Percentiles rank a stretch among this genome's conserved stretches.
Evolutionary conservation across 768 basidiomycete species (phyloP).

Genomic region (Mycena indigotica): DNA sequence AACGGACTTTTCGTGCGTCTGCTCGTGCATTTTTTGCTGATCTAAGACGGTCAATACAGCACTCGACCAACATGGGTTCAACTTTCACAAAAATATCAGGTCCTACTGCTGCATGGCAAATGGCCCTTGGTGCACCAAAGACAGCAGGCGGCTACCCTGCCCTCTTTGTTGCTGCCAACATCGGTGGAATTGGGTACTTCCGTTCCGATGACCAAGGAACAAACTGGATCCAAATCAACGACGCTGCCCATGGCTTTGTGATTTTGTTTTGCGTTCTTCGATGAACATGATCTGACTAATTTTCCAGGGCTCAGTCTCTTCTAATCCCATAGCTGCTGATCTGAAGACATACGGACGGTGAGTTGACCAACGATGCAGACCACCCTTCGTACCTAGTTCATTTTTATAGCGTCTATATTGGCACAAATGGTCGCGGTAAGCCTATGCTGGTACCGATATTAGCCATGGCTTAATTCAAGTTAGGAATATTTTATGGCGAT

Average conservation of each 20-base stretch:
- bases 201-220: conserved; percentile 58
- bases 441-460: conserved; percentile 28
- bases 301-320: conserved; percentile 40
- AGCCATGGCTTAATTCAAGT: not conserved
- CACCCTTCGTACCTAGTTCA: too few relatives aligned
- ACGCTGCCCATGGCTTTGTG: conserved; percentile 55
- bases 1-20: conserved; percentile 44
- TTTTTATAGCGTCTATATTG: conserved; percentile 63
- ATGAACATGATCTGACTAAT: not conserved
- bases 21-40: not conserved
- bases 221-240: conserved; percentile 63
- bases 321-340: conserved; percentile 54
- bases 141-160: conserved; percentile 53
- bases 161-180: conserved; percentile 56
- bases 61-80: conserved; percentile 54
- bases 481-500: conserved; percentile 52
- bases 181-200: conserved; percentile 53
- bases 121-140: conserved; percentile 57
- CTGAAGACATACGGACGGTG: conserved; percentile 58
- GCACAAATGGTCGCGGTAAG: conserved; percentile 60
- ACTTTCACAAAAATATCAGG: conserved; percentile 51
- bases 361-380: too few relatives aligned
- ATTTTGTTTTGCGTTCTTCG: not conserved
- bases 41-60: too few relatives aligned
- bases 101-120: conserved; percentile 55